phyloP scores from a whole-genome alignment of 2,329 filamentous ascomycete species.

The Colletotrichum echinochloae region DNA sequence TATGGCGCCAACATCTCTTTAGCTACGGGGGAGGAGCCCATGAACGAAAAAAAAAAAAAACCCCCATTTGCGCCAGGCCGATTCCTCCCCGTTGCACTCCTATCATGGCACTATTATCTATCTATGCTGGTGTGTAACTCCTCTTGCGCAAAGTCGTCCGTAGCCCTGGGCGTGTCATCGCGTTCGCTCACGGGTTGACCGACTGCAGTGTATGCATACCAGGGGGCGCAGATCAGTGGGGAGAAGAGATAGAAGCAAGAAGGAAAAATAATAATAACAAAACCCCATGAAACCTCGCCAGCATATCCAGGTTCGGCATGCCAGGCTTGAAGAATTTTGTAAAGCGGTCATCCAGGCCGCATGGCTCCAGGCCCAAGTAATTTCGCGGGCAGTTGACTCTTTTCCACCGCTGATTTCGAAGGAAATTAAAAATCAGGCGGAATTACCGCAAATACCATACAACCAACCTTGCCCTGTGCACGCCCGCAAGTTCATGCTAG shows the following conservation, averaged over 20 bases:
- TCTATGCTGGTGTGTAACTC: slow-evolving; percentile 10
- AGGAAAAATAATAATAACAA: not conserved
- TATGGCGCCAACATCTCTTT: not conserved
- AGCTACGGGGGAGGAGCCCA: not conserved
- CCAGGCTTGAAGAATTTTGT: not conserved
- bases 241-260: not conserved
- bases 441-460: not conserved
- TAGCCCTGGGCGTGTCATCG: slow-evolving; percentile 5
- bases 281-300: too few species aligned
- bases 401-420: not conserved
- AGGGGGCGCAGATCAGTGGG: not conserved
- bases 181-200: not conserved
- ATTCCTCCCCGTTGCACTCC: not conserved
- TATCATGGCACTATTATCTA: slow-evolving; percentile 18
- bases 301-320: not conserved
- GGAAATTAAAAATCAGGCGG: not conserved
- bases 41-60: not conserved
- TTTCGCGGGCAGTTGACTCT: not conserved
- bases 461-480: not conserved
- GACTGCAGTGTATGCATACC: too few species aligned
- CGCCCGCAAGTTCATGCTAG: not conserved
- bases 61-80: not conserved
- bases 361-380: not conserved
- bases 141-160: slow-evolving; percentile 16
- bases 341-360: not conserved